These are phyloP conservation scores for Cladosporium sp. DNA, from an alignment of 2,329 filamentous ascomycete species.

Conservation along the genomic window DNA sequence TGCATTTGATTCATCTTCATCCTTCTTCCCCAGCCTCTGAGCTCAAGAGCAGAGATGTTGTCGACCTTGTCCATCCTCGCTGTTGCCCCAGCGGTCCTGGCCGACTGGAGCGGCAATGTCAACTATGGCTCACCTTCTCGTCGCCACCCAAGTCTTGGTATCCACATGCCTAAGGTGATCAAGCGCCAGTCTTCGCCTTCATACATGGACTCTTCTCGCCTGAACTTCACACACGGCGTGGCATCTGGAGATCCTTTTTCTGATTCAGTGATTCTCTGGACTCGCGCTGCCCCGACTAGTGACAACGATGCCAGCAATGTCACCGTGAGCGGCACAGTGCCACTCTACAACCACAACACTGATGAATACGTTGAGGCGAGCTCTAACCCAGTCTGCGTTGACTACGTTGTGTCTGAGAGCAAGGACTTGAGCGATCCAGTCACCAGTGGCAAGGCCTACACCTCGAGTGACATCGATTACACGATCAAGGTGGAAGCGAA, in stretches of 20 bases:
- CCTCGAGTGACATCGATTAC: constrained; percentile 27
- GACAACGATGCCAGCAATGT: constrained; percentile 26
- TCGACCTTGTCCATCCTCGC: constrained; percentile 3
- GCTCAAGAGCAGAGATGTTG: not conserved
- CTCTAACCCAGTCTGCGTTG: constrained; percentile 21
- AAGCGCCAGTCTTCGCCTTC: constrained; percentile 46
- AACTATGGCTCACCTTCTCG: constrained; percentile 65
- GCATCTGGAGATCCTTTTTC: constrained; percentile 42
- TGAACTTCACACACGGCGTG: constrained; percentile 59
- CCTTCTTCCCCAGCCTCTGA: not conserved
- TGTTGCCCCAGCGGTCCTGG: constrained; percentile 3
- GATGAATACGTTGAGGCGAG: constrained; percentile 23
- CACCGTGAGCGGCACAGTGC: constrained; percentile 24
- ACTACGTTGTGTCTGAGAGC: constrained; percentile 18
- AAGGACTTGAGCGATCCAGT: constrained; percentile 17
- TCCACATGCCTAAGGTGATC: constrained; percentile 58
- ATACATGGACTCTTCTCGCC: constrained; percentile 40
- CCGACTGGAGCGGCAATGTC: constrained; percentile 45
- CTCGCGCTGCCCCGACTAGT: constrained; percentile 22
- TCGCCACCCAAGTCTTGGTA: constrained; percentile 58
- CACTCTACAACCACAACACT: constrained; percentile 25
- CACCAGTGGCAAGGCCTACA: constrained; percentile 23
- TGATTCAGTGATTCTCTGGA: constrained; percentile 40
- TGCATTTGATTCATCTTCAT: not conserved
- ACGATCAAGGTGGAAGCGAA: constrained; percentile 27